Conservation (phyloP, 768 basidiomycete species). For the Leucosporidium yakuticum region DNA sequence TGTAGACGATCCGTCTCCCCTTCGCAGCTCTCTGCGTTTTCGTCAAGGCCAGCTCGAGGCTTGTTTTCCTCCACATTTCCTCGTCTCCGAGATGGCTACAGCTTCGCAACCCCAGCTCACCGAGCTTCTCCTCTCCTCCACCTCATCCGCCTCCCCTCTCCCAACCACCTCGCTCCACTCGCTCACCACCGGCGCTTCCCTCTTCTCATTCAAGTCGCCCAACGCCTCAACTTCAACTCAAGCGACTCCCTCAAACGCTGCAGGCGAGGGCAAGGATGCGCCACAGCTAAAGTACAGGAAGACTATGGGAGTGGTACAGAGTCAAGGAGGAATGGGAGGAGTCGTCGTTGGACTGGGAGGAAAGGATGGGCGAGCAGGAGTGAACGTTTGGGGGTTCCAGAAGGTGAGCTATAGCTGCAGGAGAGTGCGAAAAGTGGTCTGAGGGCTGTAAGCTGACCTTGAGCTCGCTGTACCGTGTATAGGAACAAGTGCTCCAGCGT, state of each 20-base stretch:
- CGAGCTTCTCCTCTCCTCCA: slow-evolving; percentile 32
- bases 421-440: not conserved
- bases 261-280: not conserved
- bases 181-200: slow-evolving; percentile 23
- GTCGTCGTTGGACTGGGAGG: slow-evolving; percentile 62
- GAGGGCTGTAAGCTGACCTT: slow-evolving; percentile 1
- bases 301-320: slow-evolving; percentile 58
- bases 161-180: slow-evolving; percentile 29
- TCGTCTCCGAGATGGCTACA: not conserved
- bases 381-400: slow-evolving; percentile 90
- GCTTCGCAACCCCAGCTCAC: slow-evolving; percentile 11
- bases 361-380: slow-evolving; percentile 78
- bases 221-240: slow-evolving; percentile 10
- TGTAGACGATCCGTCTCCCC: too few relatives aligned
- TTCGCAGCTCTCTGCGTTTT: too few relatives aligned
- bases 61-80: too few relatives aligned
- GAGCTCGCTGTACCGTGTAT: slow-evolving; percentile 9
- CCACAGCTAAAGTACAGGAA: slow-evolving; percentile 4
- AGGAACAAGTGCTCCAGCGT: slow-evolving; percentile 87
- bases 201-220: slow-evolving; percentile 32
- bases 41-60: too few relatives aligned
- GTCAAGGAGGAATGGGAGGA: slow-evolving; percentile 69
- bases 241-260: not conserved
- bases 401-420: slow-evolving; percentile 54
- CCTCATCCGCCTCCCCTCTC: slow-evolving; percentile 13